A percentile compares a stretch with the other conserved stretches of the same genome.
Conservation (phyloP, 768 basidiomycete genomes). For the Phanerochaete carnosa region DNA sequence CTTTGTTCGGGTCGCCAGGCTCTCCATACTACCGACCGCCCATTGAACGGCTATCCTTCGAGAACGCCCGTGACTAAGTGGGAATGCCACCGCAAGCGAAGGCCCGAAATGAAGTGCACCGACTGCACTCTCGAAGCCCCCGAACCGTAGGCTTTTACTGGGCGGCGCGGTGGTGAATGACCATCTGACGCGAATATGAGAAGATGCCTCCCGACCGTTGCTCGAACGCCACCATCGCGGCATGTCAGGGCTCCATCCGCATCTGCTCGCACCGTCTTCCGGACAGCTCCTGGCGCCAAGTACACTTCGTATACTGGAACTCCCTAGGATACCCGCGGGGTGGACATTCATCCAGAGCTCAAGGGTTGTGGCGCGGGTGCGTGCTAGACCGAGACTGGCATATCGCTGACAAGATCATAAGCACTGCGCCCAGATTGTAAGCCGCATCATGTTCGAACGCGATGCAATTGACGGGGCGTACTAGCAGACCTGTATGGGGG, state of each 20-base stretch:
- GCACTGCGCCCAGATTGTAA: neutral
- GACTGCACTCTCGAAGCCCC: neutral
- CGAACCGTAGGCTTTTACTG: neutral
- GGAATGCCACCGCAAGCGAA: neutral
- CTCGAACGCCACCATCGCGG: neutral
- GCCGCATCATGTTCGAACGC: neutral
- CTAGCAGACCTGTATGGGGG: neutral
- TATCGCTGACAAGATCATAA: neutral
- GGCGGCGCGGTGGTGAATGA: neutral
- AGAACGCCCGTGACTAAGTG: neutral
- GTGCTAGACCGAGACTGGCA: neutral
- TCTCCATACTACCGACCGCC: neutral
- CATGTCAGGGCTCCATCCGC: neutral
- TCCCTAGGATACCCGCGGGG: neutral
- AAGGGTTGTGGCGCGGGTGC: neutral
- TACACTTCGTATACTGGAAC: neutral
- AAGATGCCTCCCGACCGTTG: neutral
- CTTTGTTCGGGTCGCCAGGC: neutral
- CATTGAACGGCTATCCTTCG: neutral
- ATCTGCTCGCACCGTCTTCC: neutral
- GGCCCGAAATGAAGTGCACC: neutral
- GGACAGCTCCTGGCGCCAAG: neutral
- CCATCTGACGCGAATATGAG: neutral
- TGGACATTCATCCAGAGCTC: neutral
- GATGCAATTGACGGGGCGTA: neutral